phyloP scores from a whole-genome alignment of 2,329 filamentous ascomycete genomes.

The Penicillium sp. region DNA sequence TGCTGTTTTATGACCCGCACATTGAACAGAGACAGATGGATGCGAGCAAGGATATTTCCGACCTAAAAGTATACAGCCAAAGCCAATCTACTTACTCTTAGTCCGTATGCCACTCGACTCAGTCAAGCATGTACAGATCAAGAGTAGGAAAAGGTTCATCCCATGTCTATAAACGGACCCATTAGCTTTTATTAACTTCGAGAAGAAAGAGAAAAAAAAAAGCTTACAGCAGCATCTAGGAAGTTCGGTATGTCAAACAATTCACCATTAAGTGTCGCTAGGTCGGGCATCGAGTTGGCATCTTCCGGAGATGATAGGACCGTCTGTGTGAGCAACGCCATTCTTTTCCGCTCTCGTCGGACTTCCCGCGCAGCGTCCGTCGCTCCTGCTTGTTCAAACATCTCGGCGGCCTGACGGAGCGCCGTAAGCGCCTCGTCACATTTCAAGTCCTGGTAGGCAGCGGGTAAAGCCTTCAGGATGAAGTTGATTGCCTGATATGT shows the following conservation, averaged over 20 bases:
- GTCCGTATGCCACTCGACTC: neutral
- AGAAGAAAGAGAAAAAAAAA: neutral
- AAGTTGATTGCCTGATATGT: conserved; percentile 8
- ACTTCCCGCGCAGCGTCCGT: neutral
- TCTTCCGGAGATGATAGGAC: neutral
- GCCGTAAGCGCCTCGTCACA: neutral
- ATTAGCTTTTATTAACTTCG: neutral
- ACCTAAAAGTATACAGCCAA: too few relatives aligned
- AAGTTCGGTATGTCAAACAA: neutral
- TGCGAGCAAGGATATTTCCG: too few relatives aligned
- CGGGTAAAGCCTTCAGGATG: neutral
- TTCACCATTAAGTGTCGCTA: neutral
- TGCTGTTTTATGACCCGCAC: too few relatives aligned
- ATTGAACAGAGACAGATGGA: too few relatives aligned
- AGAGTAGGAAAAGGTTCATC: neutral
- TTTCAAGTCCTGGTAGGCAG: neutral
- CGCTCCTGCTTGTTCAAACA: conserved; percentile 4
- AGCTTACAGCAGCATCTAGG: neutral
- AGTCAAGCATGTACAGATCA: neutral
- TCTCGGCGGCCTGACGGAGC: neutral
- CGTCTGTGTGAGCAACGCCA: neutral
- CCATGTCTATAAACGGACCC: neutral
- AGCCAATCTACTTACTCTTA: too few relatives aligned
- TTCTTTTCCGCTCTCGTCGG: neutral
- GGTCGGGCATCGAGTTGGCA: neutral